These are phyloP conservation scores for Hirschfeldia incana DNA, from an alignment of 345 rosid genomes.

Conservation along the genomic window DNA sequence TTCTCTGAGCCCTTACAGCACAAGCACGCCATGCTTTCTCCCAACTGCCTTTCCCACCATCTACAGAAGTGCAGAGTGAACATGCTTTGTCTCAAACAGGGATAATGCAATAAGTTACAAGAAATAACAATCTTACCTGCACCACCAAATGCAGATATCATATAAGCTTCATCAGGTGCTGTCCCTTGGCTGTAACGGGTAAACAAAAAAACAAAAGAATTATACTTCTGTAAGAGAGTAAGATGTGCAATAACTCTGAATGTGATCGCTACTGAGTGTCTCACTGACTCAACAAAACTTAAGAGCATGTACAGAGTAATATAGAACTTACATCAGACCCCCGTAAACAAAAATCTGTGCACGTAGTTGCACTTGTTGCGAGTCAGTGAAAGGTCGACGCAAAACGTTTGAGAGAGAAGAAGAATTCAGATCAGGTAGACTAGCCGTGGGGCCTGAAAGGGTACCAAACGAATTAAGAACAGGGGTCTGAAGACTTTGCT, in stretches of 20 bases:
- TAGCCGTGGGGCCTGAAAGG: slow-evolving; percentile 41
- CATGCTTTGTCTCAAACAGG: slow-evolving; percentile 4
- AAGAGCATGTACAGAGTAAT: slow-evolving; percentile 6
- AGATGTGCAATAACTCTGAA: not conserved
- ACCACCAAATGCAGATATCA: slow-evolving; percentile 98
- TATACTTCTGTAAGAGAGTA: slow-evolving; percentile 17
- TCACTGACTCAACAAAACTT: slow-evolving; percentile 22
- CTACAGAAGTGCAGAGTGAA: slow-evolving; percentile 45
- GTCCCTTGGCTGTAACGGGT: slow-evolving; percentile 75
- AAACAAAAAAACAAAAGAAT: not conserved
- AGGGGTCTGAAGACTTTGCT: slow-evolving; percentile 51
- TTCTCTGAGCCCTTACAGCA: slow-evolving; percentile 66
- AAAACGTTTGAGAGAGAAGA: slow-evolving; percentile 53
- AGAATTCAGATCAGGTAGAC: slow-evolving; percentile 72
- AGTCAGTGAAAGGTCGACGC: slow-evolving; percentile 92
- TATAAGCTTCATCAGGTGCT: slow-evolving; percentile 92
- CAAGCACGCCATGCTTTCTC: slow-evolving; percentile 77
- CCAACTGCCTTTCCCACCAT: slow-evolving; percentile 83
- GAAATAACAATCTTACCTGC: slow-evolving; percentile 53
- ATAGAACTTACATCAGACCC: slow-evolving; percentile 75
- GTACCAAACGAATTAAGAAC: slow-evolving; percentile 53
- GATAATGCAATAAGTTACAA: slow-evolving; percentile 16
- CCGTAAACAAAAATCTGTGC: slow-evolving; percentile 99
- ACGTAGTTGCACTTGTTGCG: slow-evolving; percentile 98
- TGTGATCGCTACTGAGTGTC: not conserved